phyloP scores from a whole-genome alignment of 495 filamentous ascomycete species.

The Penicillium parvum region DNA sequence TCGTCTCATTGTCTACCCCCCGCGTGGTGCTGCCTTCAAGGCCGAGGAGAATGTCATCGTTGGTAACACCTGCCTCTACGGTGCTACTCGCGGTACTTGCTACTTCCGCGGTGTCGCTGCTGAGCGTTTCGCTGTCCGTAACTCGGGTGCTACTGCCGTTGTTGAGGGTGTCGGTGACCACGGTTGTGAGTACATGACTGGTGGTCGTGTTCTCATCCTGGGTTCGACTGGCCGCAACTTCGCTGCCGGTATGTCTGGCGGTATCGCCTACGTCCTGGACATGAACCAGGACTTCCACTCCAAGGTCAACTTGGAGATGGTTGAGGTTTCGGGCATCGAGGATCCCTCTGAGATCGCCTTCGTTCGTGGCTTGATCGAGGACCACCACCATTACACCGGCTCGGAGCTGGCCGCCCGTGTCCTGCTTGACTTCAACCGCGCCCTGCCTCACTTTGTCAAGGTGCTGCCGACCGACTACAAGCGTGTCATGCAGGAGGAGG shows the following conservation, averaged over 20 bases:
- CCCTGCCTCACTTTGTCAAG: conserved; percentile 89
- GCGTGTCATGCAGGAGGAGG: conserved; percentile 83
- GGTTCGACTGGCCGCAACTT: conserved; percentile 98
- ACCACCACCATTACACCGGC: conserved; percentile 98
- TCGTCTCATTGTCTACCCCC: conserved; percentile 93
- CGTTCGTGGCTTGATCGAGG: conserved; percentile 90
- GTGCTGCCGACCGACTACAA: conserved; percentile 97
- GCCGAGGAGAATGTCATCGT: conserved; percentile 97
- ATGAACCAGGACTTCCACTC: conserved; percentile 86
- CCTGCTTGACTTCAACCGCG: conserved; percentile 93
- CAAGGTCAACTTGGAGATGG: conserved; percentile 99
- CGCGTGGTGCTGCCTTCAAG: conserved; percentile 89
- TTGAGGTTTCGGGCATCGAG: conserved; percentile 82
- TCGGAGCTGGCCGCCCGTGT: conserved; percentile 95
- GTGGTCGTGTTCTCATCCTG: conserved; percentile 85
- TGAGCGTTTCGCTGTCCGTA: conserved; percentile 96
- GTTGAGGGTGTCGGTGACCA: conserved; percentile 98
- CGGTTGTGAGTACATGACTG: conserved; percentile 99
- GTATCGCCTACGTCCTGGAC: conserved; percentile 96
- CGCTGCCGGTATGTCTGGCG: conserved; percentile 98
- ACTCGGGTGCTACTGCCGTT: conserved; percentile 94
- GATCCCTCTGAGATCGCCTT: conserved; percentile 92
- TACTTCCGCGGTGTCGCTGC: conserved; percentile 98
- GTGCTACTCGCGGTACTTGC: conserved; percentile 86
- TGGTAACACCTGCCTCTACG: conserved; percentile 96